Evolutionary conservation across 768 basidiomycete species (phyloP).

Genomic region (Mycena venus): DNA sequence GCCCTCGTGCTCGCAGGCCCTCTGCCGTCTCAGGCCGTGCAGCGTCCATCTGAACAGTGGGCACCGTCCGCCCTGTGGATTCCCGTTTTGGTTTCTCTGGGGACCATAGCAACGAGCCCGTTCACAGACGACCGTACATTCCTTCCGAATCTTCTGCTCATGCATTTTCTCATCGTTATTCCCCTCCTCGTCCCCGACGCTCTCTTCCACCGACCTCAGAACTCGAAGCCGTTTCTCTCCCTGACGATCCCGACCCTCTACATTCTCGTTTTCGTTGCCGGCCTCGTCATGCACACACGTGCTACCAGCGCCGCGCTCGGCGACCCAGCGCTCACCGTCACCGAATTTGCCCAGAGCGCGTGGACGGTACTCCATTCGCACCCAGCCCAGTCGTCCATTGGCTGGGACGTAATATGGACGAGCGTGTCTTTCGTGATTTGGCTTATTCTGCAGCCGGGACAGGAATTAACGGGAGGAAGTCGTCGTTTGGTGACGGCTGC

Average conservation of each 20-base stretch:
- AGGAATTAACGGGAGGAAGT: not conserved
- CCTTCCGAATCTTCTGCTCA: slow-evolving; percentile 69
- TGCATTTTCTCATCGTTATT: slow-evolving; percentile 70
- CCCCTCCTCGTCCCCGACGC: slow-evolving; percentile 57
- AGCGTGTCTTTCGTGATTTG: slow-evolving; percentile 56
- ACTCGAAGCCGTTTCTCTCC: slow-evolving; percentile 29
- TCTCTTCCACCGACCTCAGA: slow-evolving; percentile 6
- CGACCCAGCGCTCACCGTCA: slow-evolving; percentile 33
- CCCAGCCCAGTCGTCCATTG: slow-evolving; percentile 75
- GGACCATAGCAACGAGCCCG: slow-evolving; percentile 60
- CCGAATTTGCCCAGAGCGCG: slow-evolving; percentile 41
- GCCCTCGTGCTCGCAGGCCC: slow-evolving; percentile 57
- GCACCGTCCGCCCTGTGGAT: slow-evolving; percentile 50
- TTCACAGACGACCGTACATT: slow-evolving; percentile 59
- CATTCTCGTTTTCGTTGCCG: slow-evolving; percentile 46
- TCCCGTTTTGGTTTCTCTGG: slow-evolving; percentile 60
- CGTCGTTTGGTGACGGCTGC: not conserved
- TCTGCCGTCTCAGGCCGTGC: not conserved
- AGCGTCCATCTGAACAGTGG: not conserved
- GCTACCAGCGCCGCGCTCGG: slow-evolving; percentile 43
- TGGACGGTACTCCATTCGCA: slow-evolving; percentile 60
- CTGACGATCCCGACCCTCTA: slow-evolving; percentile 51
- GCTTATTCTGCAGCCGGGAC: slow-evolving; percentile 30
- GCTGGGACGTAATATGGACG: slow-evolving; percentile 76
- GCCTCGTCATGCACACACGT: slow-evolving; percentile 51